These are phyloP conservation scores for Fusarium bulbicola DNA, from an alignment of 2,329 filamentous ascomycete genomes.

Conservation along the genomic window DNA sequence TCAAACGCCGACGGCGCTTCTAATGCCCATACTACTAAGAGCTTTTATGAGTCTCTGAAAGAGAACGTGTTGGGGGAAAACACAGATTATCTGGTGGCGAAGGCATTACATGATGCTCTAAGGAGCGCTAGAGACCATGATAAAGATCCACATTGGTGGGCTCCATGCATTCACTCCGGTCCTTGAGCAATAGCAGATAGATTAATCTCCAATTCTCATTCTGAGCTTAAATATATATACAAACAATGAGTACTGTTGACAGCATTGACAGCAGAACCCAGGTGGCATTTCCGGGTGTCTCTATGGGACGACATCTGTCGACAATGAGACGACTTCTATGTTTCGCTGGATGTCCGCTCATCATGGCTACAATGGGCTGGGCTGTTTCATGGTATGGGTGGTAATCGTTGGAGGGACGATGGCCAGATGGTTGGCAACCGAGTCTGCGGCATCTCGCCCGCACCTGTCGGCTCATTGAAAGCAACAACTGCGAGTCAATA, in stretches of 20 bases:
- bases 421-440: neutral
- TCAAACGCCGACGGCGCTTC: neutral
- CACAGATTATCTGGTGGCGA: neutral
- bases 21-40: neutral
- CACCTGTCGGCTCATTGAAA: neutral
- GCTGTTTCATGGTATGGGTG: too few relatives aligned
- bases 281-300: neutral
- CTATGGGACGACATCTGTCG: neutral
- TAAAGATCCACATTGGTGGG: neutral
- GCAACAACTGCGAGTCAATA: neutral
- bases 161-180: neutral
- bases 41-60: neutral
- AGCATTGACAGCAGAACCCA: neutral
- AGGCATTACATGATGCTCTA: neutral
- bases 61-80: neutral
- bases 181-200: neutral
- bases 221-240: too few relatives aligned
- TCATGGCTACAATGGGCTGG: too few relatives aligned
- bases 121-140: neutral
- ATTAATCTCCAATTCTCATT: neutral
- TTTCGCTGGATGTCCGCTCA: too few relatives aligned
- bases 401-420: neutral
- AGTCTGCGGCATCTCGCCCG: neutral
- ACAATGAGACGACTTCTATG: too few relatives aligned
- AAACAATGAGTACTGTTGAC: neutral